Evolutionary conservation across 192 early-diverging fungal species (phyloP).

Genomic region (Mortierella claussenii): DNA sequence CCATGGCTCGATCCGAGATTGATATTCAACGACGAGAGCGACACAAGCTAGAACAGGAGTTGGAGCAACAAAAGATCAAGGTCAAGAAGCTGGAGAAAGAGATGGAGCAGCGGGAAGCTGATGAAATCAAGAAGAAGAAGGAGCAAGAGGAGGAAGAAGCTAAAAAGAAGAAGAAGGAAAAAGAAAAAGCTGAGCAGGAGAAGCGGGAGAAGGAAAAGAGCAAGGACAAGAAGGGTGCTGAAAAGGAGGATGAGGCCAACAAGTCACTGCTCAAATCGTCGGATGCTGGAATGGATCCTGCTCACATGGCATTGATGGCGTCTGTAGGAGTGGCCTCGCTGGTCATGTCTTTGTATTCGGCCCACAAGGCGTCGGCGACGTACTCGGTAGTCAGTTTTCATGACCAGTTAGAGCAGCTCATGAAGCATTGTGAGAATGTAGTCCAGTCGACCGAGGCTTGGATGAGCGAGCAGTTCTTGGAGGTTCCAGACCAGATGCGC

Average conservation of each 20-base stretch:
- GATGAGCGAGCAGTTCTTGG: slow-evolving; percentile 57
- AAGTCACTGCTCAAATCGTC: slow-evolving; percentile 10
- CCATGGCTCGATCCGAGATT: slow-evolving; percentile 31
- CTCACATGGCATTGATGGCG: slow-evolving; percentile 25
- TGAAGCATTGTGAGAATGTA: slow-evolving; percentile 53
- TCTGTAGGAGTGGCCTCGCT: slow-evolving; percentile 52
- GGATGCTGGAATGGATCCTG: background rate
- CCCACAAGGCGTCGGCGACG: slow-evolving; percentile 55
- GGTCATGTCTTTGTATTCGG: slow-evolving; percentile 57
- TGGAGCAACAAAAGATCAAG: slow-evolving; percentile 31
- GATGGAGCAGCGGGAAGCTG: slow-evolving; percentile 12
- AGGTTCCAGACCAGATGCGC: slow-evolving; percentile 51
- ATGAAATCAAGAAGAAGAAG: slow-evolving; percentile 18
- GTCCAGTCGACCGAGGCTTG: slow-evolving; percentile 58
- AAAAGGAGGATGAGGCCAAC: slow-evolving; percentile 7
- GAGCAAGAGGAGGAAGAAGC: slow-evolving; percentile 16
- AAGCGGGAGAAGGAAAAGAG: slow-evolving; percentile 15
- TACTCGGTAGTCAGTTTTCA: slow-evolving; percentile 60
- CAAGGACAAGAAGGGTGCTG: background rate
- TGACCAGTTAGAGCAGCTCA: slow-evolving; percentile 56
- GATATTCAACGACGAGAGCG: slow-evolving; percentile 33
- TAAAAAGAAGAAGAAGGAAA: slow-evolving; percentile 20
- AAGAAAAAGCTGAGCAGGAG: slow-evolving; percentile 13
- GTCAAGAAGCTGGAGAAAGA: slow-evolving; percentile 37
- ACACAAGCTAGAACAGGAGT: slow-evolving; percentile 27